A percentile compares a stretch with the other conserved stretches of the same genome.
These are phyloP conservation scores for Monosporozyma unispora DNA, from an alignment of 805 yeast species.

Conservation along the genomic window DNA sequence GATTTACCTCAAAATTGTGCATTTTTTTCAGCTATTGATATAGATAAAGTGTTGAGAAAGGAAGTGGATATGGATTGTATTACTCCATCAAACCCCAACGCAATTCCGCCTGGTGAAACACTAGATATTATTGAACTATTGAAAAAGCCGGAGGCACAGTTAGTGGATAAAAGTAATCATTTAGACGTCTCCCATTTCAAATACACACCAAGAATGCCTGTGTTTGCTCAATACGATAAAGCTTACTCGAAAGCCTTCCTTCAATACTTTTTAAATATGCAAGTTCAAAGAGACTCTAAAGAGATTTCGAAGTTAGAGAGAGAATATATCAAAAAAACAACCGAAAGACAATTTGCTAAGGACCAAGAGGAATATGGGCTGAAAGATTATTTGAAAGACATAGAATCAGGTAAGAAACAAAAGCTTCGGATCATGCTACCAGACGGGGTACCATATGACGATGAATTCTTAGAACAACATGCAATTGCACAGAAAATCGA, in stretches of 20 bases:
- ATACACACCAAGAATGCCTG: conserved; percentile 22
- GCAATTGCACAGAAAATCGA: conserved; percentile 1
- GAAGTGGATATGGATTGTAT: conserved; percentile 89
- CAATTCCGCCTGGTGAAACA: conserved; percentile 75
- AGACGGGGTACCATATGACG: conserved; percentile 1
- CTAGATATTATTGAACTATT: conserved; percentile 50
- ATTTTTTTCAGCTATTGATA: conserved; percentile 87
- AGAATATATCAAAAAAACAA: conserved; percentile 15
- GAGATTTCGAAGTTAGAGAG: conserved; percentile 18
- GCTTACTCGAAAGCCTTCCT: conserved; percentile 19
- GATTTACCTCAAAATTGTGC: conserved; percentile 94
- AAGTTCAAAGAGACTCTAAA: conserved; percentile 21
- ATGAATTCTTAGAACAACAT: conserved; percentile 7
- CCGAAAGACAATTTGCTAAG: conserved; percentile 9
- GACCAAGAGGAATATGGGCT: conserved; percentile 14
- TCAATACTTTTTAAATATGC: conserved; percentile 23
- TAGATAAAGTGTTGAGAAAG: conserved; percentile 79
- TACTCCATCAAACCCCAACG: conserved; percentile 71
- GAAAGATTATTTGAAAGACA: conserved; percentile 19
- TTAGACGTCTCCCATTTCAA: conserved; percentile 18
- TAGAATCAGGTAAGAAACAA: conserved; percentile 12
- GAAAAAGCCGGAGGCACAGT: conserved; percentile 27
- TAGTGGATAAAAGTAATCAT: conserved; percentile 13
- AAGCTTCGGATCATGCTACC: conserved; percentile 19
- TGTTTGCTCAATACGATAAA: conserved; percentile 26